Evolutionary conservation across 768 basidiomycete genomes (phyloP), one percentile per base, ranked within the genome.

Genomic region (Trametes cubensis): DNA sequence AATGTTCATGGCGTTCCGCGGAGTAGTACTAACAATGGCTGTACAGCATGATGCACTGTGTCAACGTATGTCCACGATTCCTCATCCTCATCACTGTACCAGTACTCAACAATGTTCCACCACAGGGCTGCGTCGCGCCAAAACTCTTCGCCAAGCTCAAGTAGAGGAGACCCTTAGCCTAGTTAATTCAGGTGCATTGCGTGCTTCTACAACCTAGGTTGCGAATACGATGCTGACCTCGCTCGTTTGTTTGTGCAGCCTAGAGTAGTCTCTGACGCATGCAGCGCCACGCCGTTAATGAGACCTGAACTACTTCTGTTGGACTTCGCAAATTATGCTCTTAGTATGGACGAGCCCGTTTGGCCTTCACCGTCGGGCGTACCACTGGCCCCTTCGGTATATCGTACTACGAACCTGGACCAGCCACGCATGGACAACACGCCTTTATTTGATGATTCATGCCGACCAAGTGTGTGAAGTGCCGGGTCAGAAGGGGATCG

Each of bases 41-140:
- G 2, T 59, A 26, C 69, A 92, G 88, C 77, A 83, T 93, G 87
- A 95, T 95, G 92, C 94, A 95, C 79, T 95, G 92, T 70, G 90
- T 88, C 57, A 92, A 95, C 67, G 92, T 93, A 78, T 60, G 89
- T 80, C 41, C 26, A 30, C 6, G 23, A 34, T 55, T 30, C 23
- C n/a, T 23, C 10, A 18, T 47, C 26, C 8, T 45, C 2, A 21
- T 45, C 38, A 4, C 11, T 40, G 39, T 20, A 59, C 59, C 68
- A 57, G 14, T 53, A 66, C 57, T 45, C 34, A 34, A 6, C 10
- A 4, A 11, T 34, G 13, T 62, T 49, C 5, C 66, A 26, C 58
- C 5, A 25, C 50, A 75, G 80, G 77, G 75, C 66, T 80, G 83
- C 67, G 83, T 85, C 64, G 92, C 86, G 59, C 91, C 93, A 70